Percentiles rank a stretch among this genome's conserved stretches.
phyloP scores from a whole-genome alignment of 2,329 filamentous ascomycete species.

The Alternaria infectoria region DNA sequence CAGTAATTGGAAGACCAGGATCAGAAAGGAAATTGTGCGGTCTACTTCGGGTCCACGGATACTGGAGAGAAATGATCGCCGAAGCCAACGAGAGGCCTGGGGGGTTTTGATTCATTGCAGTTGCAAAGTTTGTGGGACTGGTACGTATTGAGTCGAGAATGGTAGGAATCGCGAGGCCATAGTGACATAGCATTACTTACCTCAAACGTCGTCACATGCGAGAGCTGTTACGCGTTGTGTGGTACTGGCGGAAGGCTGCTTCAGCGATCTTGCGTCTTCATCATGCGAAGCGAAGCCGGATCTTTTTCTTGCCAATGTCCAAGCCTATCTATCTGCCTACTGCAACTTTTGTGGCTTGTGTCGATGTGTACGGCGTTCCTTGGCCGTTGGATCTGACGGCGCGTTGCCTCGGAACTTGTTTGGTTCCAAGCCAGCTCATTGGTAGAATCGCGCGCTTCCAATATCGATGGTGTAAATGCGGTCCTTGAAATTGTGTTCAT shows the following conservation, averaged over 20 bases:
- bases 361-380: background rate
- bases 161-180: background rate
- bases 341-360: slow-evolving; percentile 1
- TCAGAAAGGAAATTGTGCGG: slow-evolving; percentile 10
- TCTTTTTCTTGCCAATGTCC: background rate
- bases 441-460: background rate
- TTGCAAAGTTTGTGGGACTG: background rate
- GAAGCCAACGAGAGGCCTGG: background rate
- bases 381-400: background rate
- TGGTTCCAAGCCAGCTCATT: slow-evolving; percentile 1
- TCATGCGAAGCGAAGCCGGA: background rate
- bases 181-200: no score
- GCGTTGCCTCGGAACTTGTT: slow-evolving; percentile 12
- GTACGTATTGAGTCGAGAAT: background rate
- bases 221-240: background rate
- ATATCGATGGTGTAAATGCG: background rate
- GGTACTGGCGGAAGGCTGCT: background rate
- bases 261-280: background rate
- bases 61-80: slow-evolving; percentile 3
- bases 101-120: background rate
- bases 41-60: slow-evolving; percentile 11
- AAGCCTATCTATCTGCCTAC: background rate
- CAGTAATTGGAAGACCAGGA: slow-evolving; percentile 8
- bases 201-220: background rate
- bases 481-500: background rate